Base-by-base conservation (phyloP, 2,329 filamentous ascomycete species). In the Aureobasidium leucospermi region DNA sequence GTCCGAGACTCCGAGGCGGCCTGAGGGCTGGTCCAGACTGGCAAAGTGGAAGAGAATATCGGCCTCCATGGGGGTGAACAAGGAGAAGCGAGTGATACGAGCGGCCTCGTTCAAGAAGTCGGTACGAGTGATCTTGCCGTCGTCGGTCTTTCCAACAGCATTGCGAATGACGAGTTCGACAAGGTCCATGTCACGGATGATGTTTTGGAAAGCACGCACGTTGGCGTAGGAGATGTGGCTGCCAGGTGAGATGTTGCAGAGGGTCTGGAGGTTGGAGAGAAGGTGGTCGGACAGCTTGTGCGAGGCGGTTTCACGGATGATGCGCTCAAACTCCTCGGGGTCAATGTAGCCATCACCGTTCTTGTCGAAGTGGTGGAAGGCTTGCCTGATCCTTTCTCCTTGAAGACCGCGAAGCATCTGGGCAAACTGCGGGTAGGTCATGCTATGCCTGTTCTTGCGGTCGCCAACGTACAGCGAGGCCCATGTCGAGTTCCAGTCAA, bases 41-140 rank as follows among this genome's bases (percentile, higher is more conserved):
- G 94, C 94, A 74, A 99, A 99, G 77, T 97, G 94, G 81, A 99
- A 99, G 42, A 99, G 84, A 63, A 99, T 96, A 70, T 99, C 94
- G 42, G 93, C 92, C 75, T 99, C 94, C 91, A 97, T 96, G 11
- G 94, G 94, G 0, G 94, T 97, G 76, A 97, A 96, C 38, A 95
- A 84, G 11, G 92, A 95, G 79, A 96, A 99, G 64, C 94, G 87
- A 28, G 93, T 96, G 69, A 94, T 86, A 64, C 87, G 87, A 46
- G 93, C 87, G 10, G 94, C 93, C 78, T 96, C 92, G 74, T 96
- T 93, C 63, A 97, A 78, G 76, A 99, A 99, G 69, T 97, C 94
- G 45, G 90, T 83, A 56, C 91, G 85, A 4, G 93, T 96, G 71
- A 99, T 97, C 78, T 90, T 96, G 70, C 91, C 90, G 73, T 99